Evolutionary conservation across 23 red algal species (phyloP).

Genomic region (Gracilaria caudata): DNA sequence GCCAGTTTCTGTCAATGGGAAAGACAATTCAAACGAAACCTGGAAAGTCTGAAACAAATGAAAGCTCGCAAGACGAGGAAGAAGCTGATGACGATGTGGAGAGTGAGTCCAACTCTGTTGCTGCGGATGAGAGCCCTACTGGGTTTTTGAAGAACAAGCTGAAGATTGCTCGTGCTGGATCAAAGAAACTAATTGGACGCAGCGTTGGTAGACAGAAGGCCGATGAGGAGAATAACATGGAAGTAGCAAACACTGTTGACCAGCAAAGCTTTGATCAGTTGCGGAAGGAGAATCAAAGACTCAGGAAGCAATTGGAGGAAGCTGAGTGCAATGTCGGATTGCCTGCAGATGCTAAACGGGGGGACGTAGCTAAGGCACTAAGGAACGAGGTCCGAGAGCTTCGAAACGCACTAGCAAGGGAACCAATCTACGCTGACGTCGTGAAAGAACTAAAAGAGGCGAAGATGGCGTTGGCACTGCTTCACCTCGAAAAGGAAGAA

Average conservation of each 20-base stretch:
- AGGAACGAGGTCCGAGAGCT: conserved; percentile 69
- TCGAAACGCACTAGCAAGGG: conserved; percentile 53
- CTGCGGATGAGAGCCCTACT: conserved; percentile 35
- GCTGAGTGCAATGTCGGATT: conserved; percentile 8
- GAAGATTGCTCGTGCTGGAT: conserved; percentile 48
- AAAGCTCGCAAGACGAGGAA: conserved; percentile 34
- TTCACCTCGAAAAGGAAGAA: conserved; percentile 77
- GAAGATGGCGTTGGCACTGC: conserved; percentile 77
- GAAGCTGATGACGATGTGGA: conserved; percentile 50
- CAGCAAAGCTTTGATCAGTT: conserved; percentile 42
- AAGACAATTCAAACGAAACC: conserved; percentile 38
- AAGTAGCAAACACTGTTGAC: conserved; percentile 39
- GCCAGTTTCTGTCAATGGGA: conserved; percentile 82
- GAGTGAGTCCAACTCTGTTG: conserved; percentile 26
- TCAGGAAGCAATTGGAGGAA: conserved; percentile 79
- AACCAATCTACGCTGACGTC: conserved; percentile 69
- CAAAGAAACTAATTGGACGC: conserved; percentile 66
- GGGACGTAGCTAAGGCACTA: conserved; percentile 55
- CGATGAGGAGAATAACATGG: conserved; percentile 47
- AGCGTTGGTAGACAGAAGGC: conserved; percentile 9
- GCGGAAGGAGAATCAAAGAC: conserved; percentile 63
- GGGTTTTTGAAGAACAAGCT: conserved; percentile 58
- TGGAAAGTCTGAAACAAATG: conserved; percentile 26
- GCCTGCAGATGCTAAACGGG: conserved; percentile 28
- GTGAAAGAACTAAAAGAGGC: conserved; percentile 82